Evolutionary conservation across 2,329 filamentous ascomycete genomes (phyloP), one percentile per base, ranked within the genome.

Genomic region (Samsoniella hepiali): DNA sequence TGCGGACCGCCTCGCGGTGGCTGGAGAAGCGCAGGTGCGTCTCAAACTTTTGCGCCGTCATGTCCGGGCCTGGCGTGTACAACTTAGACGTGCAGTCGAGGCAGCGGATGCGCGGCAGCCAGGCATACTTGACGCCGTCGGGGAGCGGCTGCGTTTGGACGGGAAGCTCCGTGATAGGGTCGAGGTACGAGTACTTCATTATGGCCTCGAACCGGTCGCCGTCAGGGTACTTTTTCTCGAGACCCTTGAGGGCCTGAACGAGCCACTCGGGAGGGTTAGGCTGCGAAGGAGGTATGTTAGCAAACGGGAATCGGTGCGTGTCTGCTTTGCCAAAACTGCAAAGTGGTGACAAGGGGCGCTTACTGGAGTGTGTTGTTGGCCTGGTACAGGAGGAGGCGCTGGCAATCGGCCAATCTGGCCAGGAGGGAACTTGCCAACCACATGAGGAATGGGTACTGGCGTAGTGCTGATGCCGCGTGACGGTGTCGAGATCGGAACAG

Each of bases 51-150:
- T 88, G 88, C 5, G 94, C 91, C 2, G 92, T 93, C 73, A 85
- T 90, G 31, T 89, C 91, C 0, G 93, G 92, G 0, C 93, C 91
- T 0, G 93, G 91, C 0, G 93, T 97, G 76, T 99, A 99, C 11
- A 97, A 81, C 76, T 97, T 98, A 36, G 91, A 92, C 0, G 92
- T 91, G 73, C 95, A 98, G 75, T 99, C 95, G 54, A 89, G 86
- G 74, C 95, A 99, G 64, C 91, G 85, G 67, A 99, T 97, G 58
- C 95, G 84, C 9, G 95, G 95, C 57, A 97, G 81, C 76, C 90
- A 98, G 77, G 91, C 90, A 69, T 89, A 91, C 70, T 89, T 91
- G 65, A 91, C 80, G 66, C 89, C 85, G 65, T 82, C 80, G 61
- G 84, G 88, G 9, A 83, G 78, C 17, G 82, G 79, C 51, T 83